phyloP scores from a whole-genome alignment of 108 stramenopile species.

The Skeletonema costatum region DNA sequence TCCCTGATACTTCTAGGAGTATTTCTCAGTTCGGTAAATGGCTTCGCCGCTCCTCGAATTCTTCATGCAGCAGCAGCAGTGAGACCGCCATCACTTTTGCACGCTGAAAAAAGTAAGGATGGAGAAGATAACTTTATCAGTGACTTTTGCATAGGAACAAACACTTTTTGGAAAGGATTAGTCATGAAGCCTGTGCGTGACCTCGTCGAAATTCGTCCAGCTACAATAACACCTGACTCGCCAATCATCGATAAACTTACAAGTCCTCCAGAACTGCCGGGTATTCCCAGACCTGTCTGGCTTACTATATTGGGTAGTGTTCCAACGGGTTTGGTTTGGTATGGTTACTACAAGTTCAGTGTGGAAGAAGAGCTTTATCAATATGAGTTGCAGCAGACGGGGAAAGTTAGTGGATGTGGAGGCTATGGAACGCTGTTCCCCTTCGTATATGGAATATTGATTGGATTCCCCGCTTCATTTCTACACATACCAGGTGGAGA shows the following conservation, averaged over 20 bases:
- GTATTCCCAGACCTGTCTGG: slow-evolving; percentile 68
- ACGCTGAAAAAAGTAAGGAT: not conserved
- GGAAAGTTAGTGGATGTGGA: slow-evolving; percentile 60
- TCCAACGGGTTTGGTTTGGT: slow-evolving; percentile 70
- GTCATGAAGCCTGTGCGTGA: slow-evolving; percentile 56
- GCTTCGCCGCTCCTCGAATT: not conserved
- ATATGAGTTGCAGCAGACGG: slow-evolving; percentile 50
- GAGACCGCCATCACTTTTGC: not conserved
- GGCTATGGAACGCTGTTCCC: slow-evolving; percentile 72
- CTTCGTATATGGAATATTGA: slow-evolving; percentile 61
- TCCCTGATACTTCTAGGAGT: too few relatives aligned
- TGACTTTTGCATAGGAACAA: slow-evolving; percentile 63
- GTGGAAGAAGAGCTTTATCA: slow-evolving; percentile 78
- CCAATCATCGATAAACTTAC: slow-evolving; percentile 49
- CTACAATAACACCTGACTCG: slow-evolving; percentile 38
- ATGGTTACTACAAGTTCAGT: slow-evolving; percentile 71
- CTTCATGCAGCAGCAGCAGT: not conserved
- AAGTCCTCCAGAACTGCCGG: slow-evolving; percentile 65
- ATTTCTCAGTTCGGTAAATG: not conserved
- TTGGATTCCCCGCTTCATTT: slow-evolving; percentile 58
- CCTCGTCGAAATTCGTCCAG: slow-evolving; percentile 54
- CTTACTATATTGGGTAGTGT: slow-evolving; percentile 62
- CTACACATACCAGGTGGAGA: slow-evolving; percentile 53
- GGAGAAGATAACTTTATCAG: slow-evolving; percentile 28
- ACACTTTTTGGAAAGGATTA: slow-evolving; percentile 61